phyloP scores from a whole-genome alignment of 805 yeast genomes.

The Wickerhamiella domercqiae region DNA sequence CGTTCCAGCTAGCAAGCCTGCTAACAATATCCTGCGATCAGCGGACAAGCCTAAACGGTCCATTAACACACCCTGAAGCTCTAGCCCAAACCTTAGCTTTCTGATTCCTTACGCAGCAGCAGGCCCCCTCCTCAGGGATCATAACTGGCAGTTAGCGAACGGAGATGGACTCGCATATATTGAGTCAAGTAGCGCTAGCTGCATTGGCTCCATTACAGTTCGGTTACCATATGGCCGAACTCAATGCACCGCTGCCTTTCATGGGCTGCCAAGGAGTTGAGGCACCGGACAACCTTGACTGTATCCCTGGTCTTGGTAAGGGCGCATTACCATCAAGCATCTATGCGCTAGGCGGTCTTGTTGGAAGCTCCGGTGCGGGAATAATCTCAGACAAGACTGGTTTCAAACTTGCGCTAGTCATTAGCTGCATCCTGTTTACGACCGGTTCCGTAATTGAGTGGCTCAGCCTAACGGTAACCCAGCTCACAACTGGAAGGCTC shows the following conservation, averaged over 20 bases:
- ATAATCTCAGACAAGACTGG: slow-evolving; percentile 51
- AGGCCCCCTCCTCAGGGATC: too few relatives aligned
- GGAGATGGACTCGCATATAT: neutral
- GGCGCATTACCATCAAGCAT: slow-evolving; percentile 64
- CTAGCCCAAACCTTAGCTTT: too few relatives aligned
- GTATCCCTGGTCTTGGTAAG: slow-evolving; percentile 44
- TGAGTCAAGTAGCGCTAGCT: neutral
- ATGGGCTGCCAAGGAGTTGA: slow-evolving; percentile 37
- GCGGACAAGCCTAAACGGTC: slow-evolving; percentile 12
- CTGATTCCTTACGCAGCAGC: too few relatives aligned
- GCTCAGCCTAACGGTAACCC: slow-evolving; percentile 28
- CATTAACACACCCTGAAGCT: too few relatives aligned
- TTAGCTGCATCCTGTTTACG: slow-evolving; percentile 35
- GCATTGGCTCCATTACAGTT: slow-evolving; percentile 63
- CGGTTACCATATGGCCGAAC: slow-evolving; percentile 89
- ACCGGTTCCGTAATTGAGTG: slow-evolving; percentile 52
- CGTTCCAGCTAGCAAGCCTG: slow-evolving; percentile 12
- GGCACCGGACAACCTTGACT: slow-evolving; percentile 22
- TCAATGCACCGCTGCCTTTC: slow-evolving; percentile 73
- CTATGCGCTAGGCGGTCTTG: slow-evolving; percentile 70
- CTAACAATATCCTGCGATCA: slow-evolving; percentile 8
- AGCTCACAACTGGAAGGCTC: slow-evolving; percentile 52
- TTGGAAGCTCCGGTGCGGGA: slow-evolving; percentile 61
- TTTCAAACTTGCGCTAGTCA: slow-evolving; percentile 35
- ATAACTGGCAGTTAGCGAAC: too few relatives aligned